Evolutionary conservation across 306 rosid genomes (phyloP).

Genomic region (Sophora flavescens): DNA sequence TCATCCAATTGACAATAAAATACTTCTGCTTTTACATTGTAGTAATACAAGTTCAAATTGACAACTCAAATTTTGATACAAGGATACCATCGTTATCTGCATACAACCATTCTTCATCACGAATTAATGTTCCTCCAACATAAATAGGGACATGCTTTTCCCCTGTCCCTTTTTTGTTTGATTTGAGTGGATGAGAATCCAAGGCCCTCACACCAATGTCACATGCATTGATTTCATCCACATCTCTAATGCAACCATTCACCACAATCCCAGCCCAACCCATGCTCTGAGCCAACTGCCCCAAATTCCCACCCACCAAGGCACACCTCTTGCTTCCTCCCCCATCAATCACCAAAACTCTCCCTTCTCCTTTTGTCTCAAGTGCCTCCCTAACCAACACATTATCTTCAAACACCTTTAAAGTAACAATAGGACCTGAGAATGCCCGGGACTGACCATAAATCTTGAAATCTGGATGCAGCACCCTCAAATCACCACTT

Average conservation of each 20-base stretch:
- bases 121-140: conserved; percentile 68
- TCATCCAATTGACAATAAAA: neutral
- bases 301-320: conserved; percentile 57
- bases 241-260: conserved; percentile 89
- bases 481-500: conserved; percentile 52
- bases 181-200: conserved; percentile 71
- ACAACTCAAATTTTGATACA: conserved; percentile 53
- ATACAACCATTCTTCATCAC: conserved; percentile 86
- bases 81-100: conserved; percentile 74
- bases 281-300: conserved; percentile 50
- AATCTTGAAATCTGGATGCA: conserved; percentile 58
- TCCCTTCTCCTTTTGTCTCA: conserved; percentile 69
- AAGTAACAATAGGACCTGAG: conserved; percentile 65
- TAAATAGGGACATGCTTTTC: conserved; percentile 63
- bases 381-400: conserved; percentile 70
- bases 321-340: conserved; percentile 63
- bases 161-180: conserved; percentile 63
- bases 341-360: conserved; percentile 58
- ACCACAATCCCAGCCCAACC: conserved; percentile 88
- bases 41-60: conserved; percentile 27
- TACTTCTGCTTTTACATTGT: neutral
- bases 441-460: conserved; percentile 66
- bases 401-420: conserved; percentile 84
- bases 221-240: conserved; percentile 81
- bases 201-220: conserved; percentile 80